Evolutionary conservation across 345 rosid species (phyloP).

Genomic region (Eucalyptus grandis): DNA sequence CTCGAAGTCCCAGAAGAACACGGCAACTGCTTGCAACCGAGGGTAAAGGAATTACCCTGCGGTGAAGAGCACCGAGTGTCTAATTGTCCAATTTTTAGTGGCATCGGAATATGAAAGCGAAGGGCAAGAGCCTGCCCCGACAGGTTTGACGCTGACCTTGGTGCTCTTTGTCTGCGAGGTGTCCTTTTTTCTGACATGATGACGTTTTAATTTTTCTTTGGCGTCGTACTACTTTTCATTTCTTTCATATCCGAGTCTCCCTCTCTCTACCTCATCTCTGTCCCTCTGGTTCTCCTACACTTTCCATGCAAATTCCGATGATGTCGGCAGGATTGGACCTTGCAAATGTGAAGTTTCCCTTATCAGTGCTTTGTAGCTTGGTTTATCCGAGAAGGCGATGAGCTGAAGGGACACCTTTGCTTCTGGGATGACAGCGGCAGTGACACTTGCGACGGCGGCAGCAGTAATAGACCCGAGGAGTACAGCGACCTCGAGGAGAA

Average conservation of each 20-base stretch:
- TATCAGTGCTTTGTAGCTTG: no score
- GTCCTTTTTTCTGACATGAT: neutral
- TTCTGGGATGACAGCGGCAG: neutral
- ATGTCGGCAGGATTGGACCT: neutral
- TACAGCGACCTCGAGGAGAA: neutral
- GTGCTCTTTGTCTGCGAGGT: no score
- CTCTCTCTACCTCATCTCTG: neutral
- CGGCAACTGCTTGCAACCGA: no score
- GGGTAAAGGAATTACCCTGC: no score
- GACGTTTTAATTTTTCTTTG: no score
- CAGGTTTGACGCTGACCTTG: no score
- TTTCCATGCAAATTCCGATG: no score
- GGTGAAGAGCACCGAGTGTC: no score
- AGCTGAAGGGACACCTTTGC: neutral
- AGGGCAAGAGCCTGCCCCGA: no score
- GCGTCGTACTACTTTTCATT: no score
- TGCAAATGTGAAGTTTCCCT: neutral
- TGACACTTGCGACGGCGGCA: neutral
- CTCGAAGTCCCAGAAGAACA: no score
- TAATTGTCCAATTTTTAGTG: no score
- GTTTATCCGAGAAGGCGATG: neutral
- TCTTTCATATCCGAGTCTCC: neutral
- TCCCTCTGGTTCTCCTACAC: neutral
- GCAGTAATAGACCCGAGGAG: neutral
- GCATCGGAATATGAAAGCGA: rapidly evolving